These are phyloP conservation scores for Primulina huaijiensis DNA, from an alignment of 257 asterid genomes.

Conservation along the genomic window DNA sequence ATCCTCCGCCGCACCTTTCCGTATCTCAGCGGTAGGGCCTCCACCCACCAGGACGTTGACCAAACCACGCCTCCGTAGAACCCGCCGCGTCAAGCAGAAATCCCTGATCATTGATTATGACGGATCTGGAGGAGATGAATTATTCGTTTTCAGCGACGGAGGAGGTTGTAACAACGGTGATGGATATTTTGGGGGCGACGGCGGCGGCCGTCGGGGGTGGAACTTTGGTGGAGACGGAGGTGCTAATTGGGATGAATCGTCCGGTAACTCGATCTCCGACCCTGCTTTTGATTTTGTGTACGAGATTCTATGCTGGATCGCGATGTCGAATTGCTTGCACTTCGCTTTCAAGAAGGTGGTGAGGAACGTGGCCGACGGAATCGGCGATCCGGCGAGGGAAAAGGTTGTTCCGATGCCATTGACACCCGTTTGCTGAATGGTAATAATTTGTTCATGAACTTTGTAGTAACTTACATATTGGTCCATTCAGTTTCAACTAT, in stretches of 20 bases:
- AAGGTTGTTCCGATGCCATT: constrained; percentile 51
- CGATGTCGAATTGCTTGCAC: constrained; percentile 80
- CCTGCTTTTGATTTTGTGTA: constrained; percentile 92
- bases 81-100: constrained; percentile 54
- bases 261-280: constrained; percentile 52
- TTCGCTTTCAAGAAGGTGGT: constrained; percentile 68
- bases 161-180: constrained; percentile 35
- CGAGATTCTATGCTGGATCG: constrained; percentile 74
- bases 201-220: constrained; percentile 69
- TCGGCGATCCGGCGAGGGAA: constrained; percentile 45
- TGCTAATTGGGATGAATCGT: constrained; percentile 58
- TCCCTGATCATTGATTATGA: constrained; percentile 30
- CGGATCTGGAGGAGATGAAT: constrained; percentile 35
- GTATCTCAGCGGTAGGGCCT: constrained; percentile 49
- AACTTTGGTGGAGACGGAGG: constrained; percentile 65
- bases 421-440: constrained; percentile 50
- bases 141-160: constrained; percentile 38
- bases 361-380: constrained; percentile 50
- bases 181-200: constrained; percentile 50
- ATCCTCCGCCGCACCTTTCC: constrained; percentile 20
- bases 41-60: constrained; percentile 58
- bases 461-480: constrained; percentile 26
- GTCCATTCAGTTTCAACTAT: constrained; percentile 6
- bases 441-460: constrained; percentile 8
- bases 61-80: constrained; percentile 38